Evolutionary conservation across 169 alveolate species (phyloP), one percentile per base, ranked within the genome.

Genomic region (Ichthyophthirius multifiliis): DNA sequence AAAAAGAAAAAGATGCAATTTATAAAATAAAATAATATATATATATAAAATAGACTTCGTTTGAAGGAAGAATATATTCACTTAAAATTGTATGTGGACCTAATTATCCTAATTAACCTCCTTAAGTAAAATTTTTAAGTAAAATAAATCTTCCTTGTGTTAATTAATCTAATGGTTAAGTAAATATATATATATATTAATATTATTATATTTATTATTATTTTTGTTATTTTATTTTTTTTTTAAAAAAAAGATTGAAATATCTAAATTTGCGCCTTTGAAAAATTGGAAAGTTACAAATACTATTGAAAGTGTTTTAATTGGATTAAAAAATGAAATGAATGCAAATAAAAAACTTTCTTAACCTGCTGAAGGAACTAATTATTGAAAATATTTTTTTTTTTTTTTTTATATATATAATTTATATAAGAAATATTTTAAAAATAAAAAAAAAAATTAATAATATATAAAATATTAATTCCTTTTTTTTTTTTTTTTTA

Each of bases 301-400:
- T 82, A 92, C 98, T 27, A 89, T 98, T n/a, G 99, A 98, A 86
- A 87, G 90, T 16, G 94, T 97, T 37, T 83, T 98, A 47, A 90
- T 92, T 10, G 97, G 96, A 34, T 84, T 98, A 32, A 92, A 98
- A 81, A 95, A 96, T 48, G 99, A 97, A 76, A 97, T 98, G 99
- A 93, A 96, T 73, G 92, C 94, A 20, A 97, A 96, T 75, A 92
- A 97, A 77, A 83, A 98, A 78, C 90, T 95, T 35, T 94, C 94
- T 18, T 98, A 98, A 84, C 99, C 99, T n/a, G 98, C 97, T n/a
- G 99, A 98, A 88, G 99, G 99, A 27, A 94, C 93, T 23, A 86
- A 77, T 80, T 97, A 96, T 84, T 74, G 81, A 41, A 35, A 27
- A 55, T n/a, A n/a, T n/a, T n/a, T n/a, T n/a, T n/a, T n/a, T n/a